Evolutionary conservation across 257 asterid genomes (phyloP), one percentile per base, ranked within the genome.

Genomic region (Nicotiana tomentosiformis): DNA sequence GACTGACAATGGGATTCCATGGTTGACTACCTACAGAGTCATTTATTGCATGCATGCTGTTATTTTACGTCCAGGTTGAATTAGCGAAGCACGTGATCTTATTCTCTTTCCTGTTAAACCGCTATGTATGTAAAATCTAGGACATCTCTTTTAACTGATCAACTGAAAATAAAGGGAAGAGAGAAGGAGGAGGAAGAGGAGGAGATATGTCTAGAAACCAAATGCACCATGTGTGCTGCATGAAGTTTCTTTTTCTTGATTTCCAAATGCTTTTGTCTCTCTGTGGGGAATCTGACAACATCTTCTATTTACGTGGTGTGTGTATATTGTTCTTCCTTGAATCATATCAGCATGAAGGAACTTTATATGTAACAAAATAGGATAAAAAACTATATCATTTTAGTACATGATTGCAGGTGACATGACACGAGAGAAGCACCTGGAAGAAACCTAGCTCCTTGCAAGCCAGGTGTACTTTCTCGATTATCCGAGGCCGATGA

Each of bases 11-110:
- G 90, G 90, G 67, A 92, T 85, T 57, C 92, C 93, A 58, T 92
- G 95, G 86, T 91, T 91, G 86, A 91, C 86, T 81, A 92, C 95
- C 97, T 92, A 87, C 84, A 61, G 16, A 61, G 74, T 79, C 68
- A 58, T 57, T 32, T 61, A 18, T 80, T 83, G 83, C 32, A 66
- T 83, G 82, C 86, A 78, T 32, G 80, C 57, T 46, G 69, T 61
- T 66, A 60, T 15, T 58, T 39, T 72, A 61, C 79, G 58, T 66
- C 37, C 72, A 80, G 46, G 64, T 80, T 2, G 83, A 43, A 20
- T 70, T 70, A 70, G 78, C 49, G 2, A 80, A 46, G 57, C 56
- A 49, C 29, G 57, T 32, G 35, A 32, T 66, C 77, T 80, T 64
- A 17, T 62, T 80, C 51, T 62, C 49, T 51, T 43, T 65, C 65